Evolutionary conservation across 305 asterid species (phyloP), one percentile per base, ranked within the genome.

Genomic region (Fraxinus platypoda): DNA sequence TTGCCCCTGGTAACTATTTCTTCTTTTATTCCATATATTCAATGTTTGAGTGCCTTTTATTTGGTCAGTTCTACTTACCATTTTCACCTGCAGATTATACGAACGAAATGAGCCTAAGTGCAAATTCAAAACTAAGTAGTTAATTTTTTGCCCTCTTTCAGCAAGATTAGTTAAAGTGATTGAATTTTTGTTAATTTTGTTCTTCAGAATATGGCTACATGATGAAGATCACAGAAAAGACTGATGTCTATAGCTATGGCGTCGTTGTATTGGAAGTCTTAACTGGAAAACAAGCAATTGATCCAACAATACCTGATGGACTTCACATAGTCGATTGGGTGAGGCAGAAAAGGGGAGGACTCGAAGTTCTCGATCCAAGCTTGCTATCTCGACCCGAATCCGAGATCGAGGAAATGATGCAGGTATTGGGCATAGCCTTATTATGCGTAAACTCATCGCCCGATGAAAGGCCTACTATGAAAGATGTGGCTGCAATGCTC

Each of bases 291-390:
- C 97, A 92, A 49, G 94, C 97, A 12, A 88, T 93, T 2, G 98
- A 94, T 83, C 94, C 97, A 0, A 91, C 95, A 1, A 92, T 92
- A 83, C 93, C 92, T 0, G 98, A 94, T 8, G 95, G 97, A 33
- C 82, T 89, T n/a, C 97, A 94, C 89, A 90, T 94, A 46, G 97
- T 93, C 33, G 98, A 93, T 13, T 94, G 98, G 98, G 93, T 94
- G 35, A 83, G 94, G 85, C 88, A 90, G 62, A 89, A 84, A 71
- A 76, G 92, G 68, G 89, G 87, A 52, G 90, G 86, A 3, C 35
- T 64, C 0, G 97, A 89, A 59, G 90, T 91, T 2, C 75, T 94
- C 13, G 95, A 92, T 80, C 82, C 81, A 11, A 80, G 87, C 81
- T 75, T 94, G 74, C 86, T 81, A 8, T 80, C 81, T 30, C 80